Evolutionary conservation across 1,284 basidiomycete genomes (phyloP).

Genomic region (Exobasidium rhododendri): DNA sequence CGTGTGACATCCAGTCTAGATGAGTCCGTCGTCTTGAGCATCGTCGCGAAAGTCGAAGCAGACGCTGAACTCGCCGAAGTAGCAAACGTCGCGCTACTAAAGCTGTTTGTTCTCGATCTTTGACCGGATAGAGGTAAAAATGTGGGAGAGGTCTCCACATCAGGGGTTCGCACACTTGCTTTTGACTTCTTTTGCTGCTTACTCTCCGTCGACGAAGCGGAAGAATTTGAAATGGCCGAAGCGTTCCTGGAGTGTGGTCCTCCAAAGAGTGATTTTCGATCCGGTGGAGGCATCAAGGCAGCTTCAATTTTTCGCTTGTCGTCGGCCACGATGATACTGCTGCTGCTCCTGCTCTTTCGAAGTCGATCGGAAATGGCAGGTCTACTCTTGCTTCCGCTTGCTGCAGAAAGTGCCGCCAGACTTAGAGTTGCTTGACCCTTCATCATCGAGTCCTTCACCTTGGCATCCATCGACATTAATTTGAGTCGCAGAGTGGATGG

Average conservation of each 20-base stretch:
- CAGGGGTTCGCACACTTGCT: not conserved
- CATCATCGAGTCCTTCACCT: constrained; percentile 84
- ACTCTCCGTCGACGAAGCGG: not conserved
- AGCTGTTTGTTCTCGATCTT: constrained; percentile 18
- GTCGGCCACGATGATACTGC: not conserved
- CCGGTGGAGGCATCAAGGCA: constrained; percentile 25
- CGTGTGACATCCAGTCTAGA: constrained; percentile 14
- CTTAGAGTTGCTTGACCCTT: constrained; percentile 72
- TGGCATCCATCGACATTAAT: constrained; percentile 70
- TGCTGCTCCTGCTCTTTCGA: constrained; percentile 7
- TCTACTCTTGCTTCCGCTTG: constrained; percentile 20
- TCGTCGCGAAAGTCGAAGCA: constrained; percentile 34
- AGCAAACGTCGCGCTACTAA: constrained; percentile 1
- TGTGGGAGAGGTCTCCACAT: not conserved
- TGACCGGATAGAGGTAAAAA: not conserved
- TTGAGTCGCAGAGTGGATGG: constrained; percentile 71
- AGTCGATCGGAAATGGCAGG: constrained; percentile 31
- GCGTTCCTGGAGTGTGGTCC: not conserved
- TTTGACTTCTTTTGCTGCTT: not conserved
- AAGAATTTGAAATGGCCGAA: not conserved
- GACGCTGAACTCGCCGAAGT: constrained; percentile 25
- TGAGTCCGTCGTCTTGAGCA: constrained; percentile 36
- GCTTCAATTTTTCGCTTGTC: not conserved
- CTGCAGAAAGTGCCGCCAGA: constrained; percentile 55
- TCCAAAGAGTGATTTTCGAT: constrained; percentile 16